phyloP scores from a whole-genome alignment of 2,329 filamentous ascomycete genomes.

The Epichloe coenophiala region DNA sequence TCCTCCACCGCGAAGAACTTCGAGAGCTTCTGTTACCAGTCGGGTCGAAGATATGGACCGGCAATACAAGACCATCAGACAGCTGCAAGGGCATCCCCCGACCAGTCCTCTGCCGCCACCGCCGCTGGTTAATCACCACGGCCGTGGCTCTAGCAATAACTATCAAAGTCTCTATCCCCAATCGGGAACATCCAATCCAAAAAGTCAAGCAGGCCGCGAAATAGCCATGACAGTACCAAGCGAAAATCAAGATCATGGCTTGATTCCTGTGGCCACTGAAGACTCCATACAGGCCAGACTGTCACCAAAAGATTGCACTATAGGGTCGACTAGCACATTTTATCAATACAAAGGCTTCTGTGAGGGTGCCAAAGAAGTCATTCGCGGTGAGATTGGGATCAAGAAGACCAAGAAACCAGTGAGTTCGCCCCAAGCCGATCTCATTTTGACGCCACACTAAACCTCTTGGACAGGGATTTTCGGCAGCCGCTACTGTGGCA shows the following conservation, averaged over 20 bases:
- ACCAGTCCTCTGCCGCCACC: neutral
- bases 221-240: neutral
- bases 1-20: neutral
- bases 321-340: constrained; percentile 34
- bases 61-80: constrained; percentile 4
- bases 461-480: constrained; percentile 23
- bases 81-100: neutral
- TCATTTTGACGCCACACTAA: neutral
- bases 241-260: constrained; percentile 7
- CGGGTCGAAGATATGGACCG: constrained; percentile 5
- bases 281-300: neutral
- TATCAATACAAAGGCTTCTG: constrained; percentile 41
- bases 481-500: constrained; percentile 28
- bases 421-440: neutral
- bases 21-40: neutral
- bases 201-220: constrained; percentile 1
- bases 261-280: constrained; percentile 12
- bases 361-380: constrained; percentile 36
- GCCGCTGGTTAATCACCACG: neutral
- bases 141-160: neutral
- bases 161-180: neutral
- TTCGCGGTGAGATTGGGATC: constrained; percentile 34
- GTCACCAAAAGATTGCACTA: constrained; percentile 23
- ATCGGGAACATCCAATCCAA: neutral
- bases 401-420: constrained; percentile 37